Base-by-base conservation (phyloP, 192 early-diverging fungal genomes). In the Linnemannia elongata region DNA sequence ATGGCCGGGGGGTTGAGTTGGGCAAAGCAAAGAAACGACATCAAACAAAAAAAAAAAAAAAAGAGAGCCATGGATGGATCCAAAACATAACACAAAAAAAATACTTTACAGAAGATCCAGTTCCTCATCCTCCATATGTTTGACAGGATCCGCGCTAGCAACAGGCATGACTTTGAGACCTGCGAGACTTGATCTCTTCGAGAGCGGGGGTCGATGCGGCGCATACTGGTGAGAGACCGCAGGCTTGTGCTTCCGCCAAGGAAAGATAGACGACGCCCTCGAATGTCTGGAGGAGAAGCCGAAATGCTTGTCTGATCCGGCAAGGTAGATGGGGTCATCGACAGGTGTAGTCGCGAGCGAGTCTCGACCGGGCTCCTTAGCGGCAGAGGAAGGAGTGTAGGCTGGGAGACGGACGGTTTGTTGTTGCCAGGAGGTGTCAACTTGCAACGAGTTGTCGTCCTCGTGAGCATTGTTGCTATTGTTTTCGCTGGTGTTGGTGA, bases 241-340 rank as follows among this genome's bases (percentile, higher is more conserved):
- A 30, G 85, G 85, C n/a, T 78, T 81, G 68, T 87, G 79, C 36
- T 87, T 87, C 33, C 81, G 85, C 85, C 85, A 87, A 33, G 85
- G 85, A 71, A 87, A 87, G 68, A 87, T 87, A 33, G 85, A 78
- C 1, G 85, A 73, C 0, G 85, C 85, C 20, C 75, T 81, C 15
- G 78, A 80, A 30, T 81, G 75, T 33, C 80, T 76, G 38, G 85
- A 77, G 18, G 85, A 87, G 85, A 87, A 87, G 15, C 85, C 85
- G 30, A 87, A 87, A 47, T 87, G 85, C 49, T 87, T 87, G 35
- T 78, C 78, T 3, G 79, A 77, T 8, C 85, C 85, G 0, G 68
- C 38, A 6, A 78, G 7, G 41, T 87, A 66, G 41, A 87, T 87
- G 30, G 85, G 85, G 24, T 87, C 85, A 30, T 87, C 85, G 10